A percentile compares a stretch with the other conserved stretches of the same genome.
Evolutionary conservation across 2,329 filamentous ascomycete species (phyloP).

Genomic region (Lachnellula suecica): DNA sequence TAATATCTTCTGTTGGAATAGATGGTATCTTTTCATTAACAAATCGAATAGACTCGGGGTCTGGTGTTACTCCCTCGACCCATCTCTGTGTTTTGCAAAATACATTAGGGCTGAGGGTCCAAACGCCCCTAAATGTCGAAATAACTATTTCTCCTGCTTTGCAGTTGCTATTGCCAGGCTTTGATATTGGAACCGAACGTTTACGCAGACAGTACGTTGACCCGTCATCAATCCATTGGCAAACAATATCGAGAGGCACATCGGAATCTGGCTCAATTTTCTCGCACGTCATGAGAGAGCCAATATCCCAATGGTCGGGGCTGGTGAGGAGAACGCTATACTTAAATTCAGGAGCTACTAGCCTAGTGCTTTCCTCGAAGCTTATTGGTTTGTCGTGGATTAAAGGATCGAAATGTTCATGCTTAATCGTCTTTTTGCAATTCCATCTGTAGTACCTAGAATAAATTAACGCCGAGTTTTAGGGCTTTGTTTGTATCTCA

Average conservation of each 20-base stretch:
- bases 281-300: conserved; percentile 10
- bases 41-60: conserved; percentile 4
- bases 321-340: not conserved
- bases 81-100: conserved; percentile 7
- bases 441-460: not conserved
- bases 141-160: not conserved
- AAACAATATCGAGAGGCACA: conserved; percentile 3
- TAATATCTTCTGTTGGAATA: conserved; percentile 3
- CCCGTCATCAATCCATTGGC: conserved; percentile 2
- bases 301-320: conserved; percentile 6
- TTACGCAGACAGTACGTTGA: conserved; percentile 4
- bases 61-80: conserved; percentile 4
- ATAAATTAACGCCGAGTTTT: not conserved
- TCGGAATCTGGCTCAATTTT: not conserved
- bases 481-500: not conserved
- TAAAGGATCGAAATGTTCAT: not conserved
- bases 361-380: not conserved
- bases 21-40: conserved; percentile 7
- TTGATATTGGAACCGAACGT: not conserved
- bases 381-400: not conserved
- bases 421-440: not conserved
- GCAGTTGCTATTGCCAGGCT: not conserved
- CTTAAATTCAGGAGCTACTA: not conserved
- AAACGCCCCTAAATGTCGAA: not conserved
- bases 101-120: conserved; percentile 3